A percentile compares a stretch with the other conserved stretches of the same genome.
Evolutionary conservation across 2,329 filamentous ascomycete species (phyloP).

Genomic region (Fusarium sp.): DNA sequence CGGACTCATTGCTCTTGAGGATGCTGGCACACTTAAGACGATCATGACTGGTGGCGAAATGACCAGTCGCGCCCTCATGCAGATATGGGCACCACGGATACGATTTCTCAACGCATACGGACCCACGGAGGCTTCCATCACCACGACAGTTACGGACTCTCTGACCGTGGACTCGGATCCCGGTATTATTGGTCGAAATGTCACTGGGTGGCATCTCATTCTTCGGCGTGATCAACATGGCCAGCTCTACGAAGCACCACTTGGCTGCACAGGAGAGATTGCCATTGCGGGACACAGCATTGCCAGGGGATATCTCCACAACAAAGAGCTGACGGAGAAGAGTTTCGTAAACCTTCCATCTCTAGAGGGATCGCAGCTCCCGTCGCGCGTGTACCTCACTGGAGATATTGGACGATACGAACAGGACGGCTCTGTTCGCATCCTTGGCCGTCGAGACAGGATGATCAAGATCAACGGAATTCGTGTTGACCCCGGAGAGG

Average conservation of each 20-base stretch:
- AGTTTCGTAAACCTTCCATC: neutral
- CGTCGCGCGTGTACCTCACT: neutral
- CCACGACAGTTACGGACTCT: neutral
- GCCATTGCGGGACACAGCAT: slow-evolving; percentile 7
- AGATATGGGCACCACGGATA: neutral
- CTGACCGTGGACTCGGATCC: slow-evolving; percentile 7
- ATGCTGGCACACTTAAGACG: neutral
- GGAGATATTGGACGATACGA: neutral
- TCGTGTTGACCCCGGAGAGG: neutral
- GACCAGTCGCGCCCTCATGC: neutral
- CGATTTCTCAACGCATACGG: slow-evolving; percentile 8
- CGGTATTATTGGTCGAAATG: neutral
- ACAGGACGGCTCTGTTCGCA: neutral
- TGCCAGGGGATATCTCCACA: slow-evolving; percentile 2
- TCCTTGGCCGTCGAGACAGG: neutral
- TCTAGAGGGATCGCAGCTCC: neutral
- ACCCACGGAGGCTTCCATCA: slow-evolving; percentile 1
- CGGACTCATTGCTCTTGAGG: neutral
- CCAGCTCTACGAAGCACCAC: neutral
- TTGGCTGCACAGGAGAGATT: neutral
- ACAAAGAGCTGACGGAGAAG: neutral
- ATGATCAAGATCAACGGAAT: neutral
- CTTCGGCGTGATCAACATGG: neutral
- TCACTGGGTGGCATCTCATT: neutral
- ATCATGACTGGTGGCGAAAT: neutral